Conservation (phyloP, 768 basidiomycete species). For the Amyloporia xantha region DNA sequence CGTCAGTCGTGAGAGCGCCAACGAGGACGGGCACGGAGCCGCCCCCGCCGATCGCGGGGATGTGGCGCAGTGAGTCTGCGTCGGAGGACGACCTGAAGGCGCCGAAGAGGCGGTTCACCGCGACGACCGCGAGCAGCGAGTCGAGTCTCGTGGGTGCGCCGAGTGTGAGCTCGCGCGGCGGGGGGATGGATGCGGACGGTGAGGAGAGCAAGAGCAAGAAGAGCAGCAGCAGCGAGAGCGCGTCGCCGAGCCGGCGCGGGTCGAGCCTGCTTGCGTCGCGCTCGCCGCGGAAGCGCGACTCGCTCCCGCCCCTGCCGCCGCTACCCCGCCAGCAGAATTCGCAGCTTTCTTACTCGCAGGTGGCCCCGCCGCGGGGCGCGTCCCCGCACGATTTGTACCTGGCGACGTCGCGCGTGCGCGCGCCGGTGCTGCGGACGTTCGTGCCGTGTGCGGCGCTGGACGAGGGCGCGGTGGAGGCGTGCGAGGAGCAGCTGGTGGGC, state of each 20-base stretch:
- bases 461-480: constrained; percentile 41
- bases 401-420: constrained; percentile 56
- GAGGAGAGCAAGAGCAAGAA: no score
- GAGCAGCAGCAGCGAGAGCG: constrained; percentile 20
- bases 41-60: not conserved
- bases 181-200: no score
- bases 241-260: constrained; percentile 6
- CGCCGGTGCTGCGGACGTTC: constrained; percentile 69
- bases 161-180: constrained; percentile 17
- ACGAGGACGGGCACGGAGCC: not conserved
- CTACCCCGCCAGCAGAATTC: no score
- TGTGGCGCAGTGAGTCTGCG: not conserved
- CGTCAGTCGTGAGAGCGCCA: no score
- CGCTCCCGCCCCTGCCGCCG: constrained; percentile 16
- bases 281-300: constrained; percentile 1
- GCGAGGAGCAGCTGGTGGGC: constrained; percentile 63
- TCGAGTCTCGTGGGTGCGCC: constrained; percentile 35
- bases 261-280: constrained; percentile 4
- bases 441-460: constrained; percentile 60
- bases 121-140: constrained; percentile 40
- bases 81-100: constrained; percentile 36
- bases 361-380: constrained; percentile 38
- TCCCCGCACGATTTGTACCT: constrained; percentile 55
- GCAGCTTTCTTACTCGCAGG: constrained; percentile 42
- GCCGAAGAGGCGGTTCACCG: constrained; percentile 36